These are phyloP conservation scores for Torrubiella hemipterigena DNA, from an alignment of 2,329 filamentous ascomycete genomes.

Conservation along the genomic window DNA sequence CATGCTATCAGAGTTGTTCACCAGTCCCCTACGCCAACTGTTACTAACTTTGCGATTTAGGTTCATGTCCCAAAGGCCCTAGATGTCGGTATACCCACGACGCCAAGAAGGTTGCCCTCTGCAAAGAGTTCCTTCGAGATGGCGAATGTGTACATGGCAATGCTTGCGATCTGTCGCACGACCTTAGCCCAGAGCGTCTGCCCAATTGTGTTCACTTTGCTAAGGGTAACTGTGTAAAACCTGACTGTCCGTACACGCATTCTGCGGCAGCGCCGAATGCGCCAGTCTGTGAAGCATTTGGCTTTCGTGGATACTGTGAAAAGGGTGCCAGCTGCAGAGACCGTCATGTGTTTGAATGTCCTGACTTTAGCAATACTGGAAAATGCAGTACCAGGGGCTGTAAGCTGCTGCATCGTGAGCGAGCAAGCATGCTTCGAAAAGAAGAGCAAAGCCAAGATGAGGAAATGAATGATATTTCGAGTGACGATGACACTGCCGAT, in stretches of 20 bases:
- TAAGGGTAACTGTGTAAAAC: slow-evolving; percentile 79
- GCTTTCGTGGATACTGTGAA: slow-evolving; percentile 77
- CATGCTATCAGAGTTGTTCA: too few species aligned
- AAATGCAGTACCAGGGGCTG: slow-evolving; percentile 71
- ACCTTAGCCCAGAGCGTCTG: slow-evolving; percentile 68
- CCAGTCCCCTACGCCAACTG: too few species aligned
- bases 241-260: slow-evolving; percentile 79
- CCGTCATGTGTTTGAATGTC: slow-evolving; percentile 86
- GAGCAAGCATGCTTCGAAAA: slow-evolving; percentile 68
- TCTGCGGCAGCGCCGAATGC: slow-evolving; percentile 65
- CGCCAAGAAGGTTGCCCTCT: slow-evolving; percentile 74
- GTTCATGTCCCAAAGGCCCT: slow-evolving; percentile 73
- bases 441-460: slow-evolving; percentile 45
- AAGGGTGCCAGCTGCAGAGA: slow-evolving; percentile 67
- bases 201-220: slow-evolving; percentile 85
- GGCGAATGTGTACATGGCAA: slow-evolving; percentile 66
- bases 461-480: slow-evolving; percentile 59
- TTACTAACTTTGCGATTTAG: slow-evolving; percentile 45
- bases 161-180: slow-evolving; percentile 83
- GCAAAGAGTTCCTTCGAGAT: slow-evolving; percentile 75
- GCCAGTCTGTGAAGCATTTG: slow-evolving; percentile 75
- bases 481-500: slow-evolving; percentile 61
- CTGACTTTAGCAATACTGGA: slow-evolving; percentile 87
- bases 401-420: slow-evolving; percentile 76
- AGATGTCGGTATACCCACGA: slow-evolving; percentile 76